These are phyloP conservation scores for Rhizopus sp. DNA, from an alignment of 371 early-diverging fungal species.

Conservation along the genomic window DNA sequence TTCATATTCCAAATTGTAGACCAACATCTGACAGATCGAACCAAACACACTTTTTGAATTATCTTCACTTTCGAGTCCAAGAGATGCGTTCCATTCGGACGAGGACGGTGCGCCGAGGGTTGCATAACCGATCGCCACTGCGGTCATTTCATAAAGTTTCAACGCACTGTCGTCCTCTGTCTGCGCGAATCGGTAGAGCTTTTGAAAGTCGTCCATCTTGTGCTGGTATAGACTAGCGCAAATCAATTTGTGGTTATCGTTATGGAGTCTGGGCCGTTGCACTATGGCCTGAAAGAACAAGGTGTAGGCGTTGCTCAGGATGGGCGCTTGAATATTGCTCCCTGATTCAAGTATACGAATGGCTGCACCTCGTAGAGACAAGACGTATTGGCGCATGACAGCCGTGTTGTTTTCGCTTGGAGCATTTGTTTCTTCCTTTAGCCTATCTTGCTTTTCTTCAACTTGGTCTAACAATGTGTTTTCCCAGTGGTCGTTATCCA, in stretches of 20 bases:
- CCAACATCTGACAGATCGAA: conserved; percentile 38
- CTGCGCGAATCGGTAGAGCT: conserved; percentile 27
- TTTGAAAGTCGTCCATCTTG: conserved; percentile 18
- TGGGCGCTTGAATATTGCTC: conserved; percentile 23
- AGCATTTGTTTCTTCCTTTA: neutral
- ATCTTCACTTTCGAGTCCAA: conserved; percentile 11
- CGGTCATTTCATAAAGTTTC: conserved; percentile 32
- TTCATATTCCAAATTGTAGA: conserved; percentile 29
- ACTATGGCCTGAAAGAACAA: conserved; percentile 20
- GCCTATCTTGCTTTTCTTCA: neutral
- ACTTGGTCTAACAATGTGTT: neutral
- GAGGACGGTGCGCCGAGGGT: conserved; percentile 8
- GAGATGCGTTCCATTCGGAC: conserved; percentile 11
- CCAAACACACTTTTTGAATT: conserved; percentile 22
- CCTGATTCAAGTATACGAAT: conserved; percentile 21
- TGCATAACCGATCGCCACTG: conserved; percentile 34
- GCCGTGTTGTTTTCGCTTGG: too few species aligned
- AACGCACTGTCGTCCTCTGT: conserved; percentile 25
- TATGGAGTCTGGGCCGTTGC: conserved; percentile 2
- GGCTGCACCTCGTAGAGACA: conserved; percentile 10
- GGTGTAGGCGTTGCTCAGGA: conserved; percentile 24
- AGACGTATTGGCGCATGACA: neutral
- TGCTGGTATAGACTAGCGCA: conserved; percentile 17
- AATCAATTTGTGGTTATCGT: conserved; percentile 6
- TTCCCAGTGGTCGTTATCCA: neutral